Evolutionary conservation across 345 rosid species (phyloP), one percentile per base, ranked within the genome.

Genomic region (Ceriops zippeliana): DNA sequence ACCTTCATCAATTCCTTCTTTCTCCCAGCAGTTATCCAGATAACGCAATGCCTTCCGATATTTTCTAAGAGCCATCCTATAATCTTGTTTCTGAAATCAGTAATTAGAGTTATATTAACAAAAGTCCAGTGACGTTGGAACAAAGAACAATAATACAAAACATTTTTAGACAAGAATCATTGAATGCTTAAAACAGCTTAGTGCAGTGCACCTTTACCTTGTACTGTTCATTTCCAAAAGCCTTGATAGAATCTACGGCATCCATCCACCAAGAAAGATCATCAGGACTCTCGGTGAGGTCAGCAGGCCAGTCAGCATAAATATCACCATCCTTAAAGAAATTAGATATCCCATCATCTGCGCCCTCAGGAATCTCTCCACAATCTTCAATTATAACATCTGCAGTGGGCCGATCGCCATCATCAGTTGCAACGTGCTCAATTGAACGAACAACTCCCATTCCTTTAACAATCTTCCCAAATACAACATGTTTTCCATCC

Each of bases 1-100:
- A 89, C 99, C 98, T 86, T 90, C 92, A 54, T 96, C 95, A 57
- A 92, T 96, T 69, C 89, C 96, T 2, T 92, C 96, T 74, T 96
- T 87, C 89, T 91, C 98, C 99, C 98, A 96, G 85, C 97, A 89
- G 70, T 87, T 81, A 77, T 96, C 98, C 71, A 96, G 79, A 73
- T 89, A 92, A 7, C 90, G 88, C 57, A 95, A 68, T 62, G 91
- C 93, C 85, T 95, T 96, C 30, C 93, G 86, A 70, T 96, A 92
- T 84, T 96, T 96, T 81, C 79, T 82, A 0, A 90, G 90, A 54
- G 99, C 98, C 99, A 90, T 96, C 85, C 89, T 88, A 65, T 84
- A 89, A 75, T 92, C 96, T 83, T 84, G 91, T 78, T 89, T 96
- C 99, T 96, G 62, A 2, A 42, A 27, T 30, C 32, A 59, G 38